phyloP scores from a whole-genome alignment of 2,329 filamentous ascomycete species.

The Fusarium sp. region DNA sequence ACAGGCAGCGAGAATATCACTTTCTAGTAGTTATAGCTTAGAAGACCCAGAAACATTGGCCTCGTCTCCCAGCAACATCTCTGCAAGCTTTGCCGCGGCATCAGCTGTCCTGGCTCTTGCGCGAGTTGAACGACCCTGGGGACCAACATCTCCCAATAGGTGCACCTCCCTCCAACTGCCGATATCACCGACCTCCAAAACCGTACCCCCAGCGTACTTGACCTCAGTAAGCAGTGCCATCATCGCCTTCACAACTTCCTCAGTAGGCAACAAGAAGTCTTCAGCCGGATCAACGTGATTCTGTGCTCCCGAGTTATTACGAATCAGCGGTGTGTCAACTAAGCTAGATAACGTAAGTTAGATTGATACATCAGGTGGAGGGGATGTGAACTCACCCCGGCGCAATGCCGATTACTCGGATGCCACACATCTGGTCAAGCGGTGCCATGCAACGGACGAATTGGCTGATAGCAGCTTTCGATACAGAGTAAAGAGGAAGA shows the following conservation, averaged over 20 bases:
- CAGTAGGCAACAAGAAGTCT: background rate
- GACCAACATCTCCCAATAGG: background rate
- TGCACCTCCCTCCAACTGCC: background rate
- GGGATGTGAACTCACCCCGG: background rate
- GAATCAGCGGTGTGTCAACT: background rate
- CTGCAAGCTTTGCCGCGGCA: background rate
- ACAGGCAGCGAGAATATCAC: background rate
- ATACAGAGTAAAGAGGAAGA: background rate
- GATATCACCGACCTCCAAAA: background rate
- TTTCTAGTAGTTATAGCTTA: background rate
- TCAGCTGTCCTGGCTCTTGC: background rate
- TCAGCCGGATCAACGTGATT: background rate
- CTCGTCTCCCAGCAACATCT: background rate
- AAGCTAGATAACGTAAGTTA: background rate
- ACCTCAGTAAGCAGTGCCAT: background rate
- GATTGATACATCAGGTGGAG: background rate
- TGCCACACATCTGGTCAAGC: background rate
- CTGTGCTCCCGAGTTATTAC: background rate
- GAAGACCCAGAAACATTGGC: rapidly evolving
- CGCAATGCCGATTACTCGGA: background rate
- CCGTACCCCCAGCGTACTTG: background rate
- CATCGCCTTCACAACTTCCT: background rate
- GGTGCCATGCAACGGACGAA: background rate
- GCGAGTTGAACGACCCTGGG: background rate
- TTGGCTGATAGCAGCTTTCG: background rate